Base-by-base conservation (phyloP, 2,329 filamentous ascomycete species). In the Aureobasidium sp. region DNA sequence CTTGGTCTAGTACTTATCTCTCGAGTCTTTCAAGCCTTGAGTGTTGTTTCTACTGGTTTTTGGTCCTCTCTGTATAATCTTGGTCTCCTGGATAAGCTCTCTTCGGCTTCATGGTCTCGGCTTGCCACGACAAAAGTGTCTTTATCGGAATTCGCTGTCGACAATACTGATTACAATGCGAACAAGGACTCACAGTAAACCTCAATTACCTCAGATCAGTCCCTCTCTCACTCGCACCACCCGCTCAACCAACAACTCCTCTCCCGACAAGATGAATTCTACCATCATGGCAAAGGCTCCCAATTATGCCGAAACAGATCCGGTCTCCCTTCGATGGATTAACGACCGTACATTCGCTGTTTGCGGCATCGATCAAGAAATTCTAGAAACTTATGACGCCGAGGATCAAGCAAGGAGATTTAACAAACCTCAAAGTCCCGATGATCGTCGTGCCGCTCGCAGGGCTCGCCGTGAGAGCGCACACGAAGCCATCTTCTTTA, bases 381-480 rank as follows among this genome's bases (percentile, higher is more conserved):
- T 34, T 22, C 51, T 62, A 3, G 29, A 62, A 3, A 44, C 41
- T 17, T 62, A 55, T 60, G 36, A 63, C 39, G 44, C 44, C 2
- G 48, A 59, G n/a, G 47, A 59, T 14, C 56, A 53, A 41, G 48
- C 34, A 15, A 45, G 62, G 22, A 60, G 47, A 5, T 47, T 53
- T 7, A 34, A 17, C 27, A 56, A 48, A 27, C 49, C 60, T 17
- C 14, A 47, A 34, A 62, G 34, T 36, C 60, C 49, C 9, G 31
- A 48, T n/a, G 31, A 62, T 39, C 41, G 37, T 12, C 60, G 60
- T 31, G 60, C 60, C 25, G 39, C 42, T 17, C 44, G 60, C 8
- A 47, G 60, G 47, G 60, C 51, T 41, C 49, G 51, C 5, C 60
- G 60, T 15, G 41, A 56, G 22, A 62, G 60, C 34, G 49, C 49